Evolutionary conservation across 306 rosid genomes (phyloP).

Genomic region (Vigna mungo): DNA sequence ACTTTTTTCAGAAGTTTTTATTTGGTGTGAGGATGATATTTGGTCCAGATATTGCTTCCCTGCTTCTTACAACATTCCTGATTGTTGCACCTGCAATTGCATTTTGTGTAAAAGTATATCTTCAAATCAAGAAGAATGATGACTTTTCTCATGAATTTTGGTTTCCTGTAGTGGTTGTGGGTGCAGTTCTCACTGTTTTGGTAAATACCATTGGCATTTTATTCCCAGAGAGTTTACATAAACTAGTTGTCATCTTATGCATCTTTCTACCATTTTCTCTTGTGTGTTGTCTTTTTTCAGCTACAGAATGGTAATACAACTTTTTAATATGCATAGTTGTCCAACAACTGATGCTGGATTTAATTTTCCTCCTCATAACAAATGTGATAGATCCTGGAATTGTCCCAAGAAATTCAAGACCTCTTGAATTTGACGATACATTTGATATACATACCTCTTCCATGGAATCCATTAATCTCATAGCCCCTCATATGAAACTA

Average conservation of each 20-base stretch:
- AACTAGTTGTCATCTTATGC: conserved; percentile 14
- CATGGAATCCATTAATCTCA: conserved; percentile 89
- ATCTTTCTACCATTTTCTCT: conserved; percentile 1
- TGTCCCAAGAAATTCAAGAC: conserved; percentile 79
- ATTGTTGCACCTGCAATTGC: conserved; percentile 75
- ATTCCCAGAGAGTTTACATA: conserved; percentile 21
- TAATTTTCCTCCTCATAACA: conserved; percentile 76
- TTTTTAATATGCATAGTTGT: neutral
- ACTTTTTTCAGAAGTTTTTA: conserved; percentile 71
- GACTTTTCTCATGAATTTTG: conserved; percentile 34
- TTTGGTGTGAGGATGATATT: conserved; percentile 91
- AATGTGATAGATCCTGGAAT: conserved; percentile 96
- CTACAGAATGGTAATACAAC: neutral
- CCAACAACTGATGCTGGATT: conserved; percentile 69
- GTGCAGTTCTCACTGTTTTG: conserved; percentile 65
- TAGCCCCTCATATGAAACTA: conserved; percentile 82
- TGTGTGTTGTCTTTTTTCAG: neutral
- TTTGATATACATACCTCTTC: conserved; percentile 73
- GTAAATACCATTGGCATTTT: conserved; percentile 55
- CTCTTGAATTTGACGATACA: conserved; percentile 79
- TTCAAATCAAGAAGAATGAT: conserved; percentile 37
- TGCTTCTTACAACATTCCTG: conserved; percentile 69
- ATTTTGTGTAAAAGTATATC: conserved; percentile 69
- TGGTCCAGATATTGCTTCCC: conserved; percentile 89
- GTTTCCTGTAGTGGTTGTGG: conserved; percentile 63